These are phyloP conservation scores for Somion occarium DNA, from an alignment of 1,284 basidiomycete genomes.

Conservation along the genomic window DNA sequence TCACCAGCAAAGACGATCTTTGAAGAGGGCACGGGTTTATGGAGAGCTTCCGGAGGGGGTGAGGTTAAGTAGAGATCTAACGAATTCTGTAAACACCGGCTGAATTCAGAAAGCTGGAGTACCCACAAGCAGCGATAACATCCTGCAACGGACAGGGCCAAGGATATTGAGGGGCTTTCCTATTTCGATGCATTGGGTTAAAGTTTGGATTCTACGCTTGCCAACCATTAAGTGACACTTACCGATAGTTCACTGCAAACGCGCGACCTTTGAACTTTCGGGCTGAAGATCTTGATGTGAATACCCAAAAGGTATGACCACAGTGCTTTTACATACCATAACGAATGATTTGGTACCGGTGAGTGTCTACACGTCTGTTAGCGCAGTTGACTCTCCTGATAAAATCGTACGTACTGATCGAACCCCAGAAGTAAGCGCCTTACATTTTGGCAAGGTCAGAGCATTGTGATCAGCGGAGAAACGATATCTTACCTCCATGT, in stretches of 20 bases:
- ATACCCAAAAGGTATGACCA: background rate
- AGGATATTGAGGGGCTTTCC: conserved; percentile 81
- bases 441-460: background rate
- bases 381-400: conserved; percentile 11
- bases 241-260: conserved; percentile 61
- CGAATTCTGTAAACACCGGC: background rate
- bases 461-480: background rate
- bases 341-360: conserved; percentile 64
- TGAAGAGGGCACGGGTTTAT: conserved; percentile 63
- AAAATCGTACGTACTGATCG: conserved; percentile 43
- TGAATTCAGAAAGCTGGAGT: background rate
- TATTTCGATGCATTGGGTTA: conserved; percentile 20
- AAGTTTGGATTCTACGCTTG: conserved; percentile 26
- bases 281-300: conserved; percentile 32
- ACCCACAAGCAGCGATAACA: conserved; percentile 67
- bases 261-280: conserved; percentile 69
- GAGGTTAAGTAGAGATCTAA: conserved; percentile 76
- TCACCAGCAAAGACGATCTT: conserved; percentile 83
- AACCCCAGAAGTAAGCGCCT: conserved; percentile 67
- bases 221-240: too few species aligned
- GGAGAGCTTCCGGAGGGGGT: conserved; percentile 67
- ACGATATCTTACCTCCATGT: conserved; percentile 50
- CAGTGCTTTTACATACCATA: conserved; percentile 35
- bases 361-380: conserved; percentile 44
- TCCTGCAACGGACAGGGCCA: conserved; percentile 87